Evolutionary conservation across 208 protist genomes (phyloP), one percentile per base, ranked within the genome.

Genomic region (Angomonas deanei): DNA sequence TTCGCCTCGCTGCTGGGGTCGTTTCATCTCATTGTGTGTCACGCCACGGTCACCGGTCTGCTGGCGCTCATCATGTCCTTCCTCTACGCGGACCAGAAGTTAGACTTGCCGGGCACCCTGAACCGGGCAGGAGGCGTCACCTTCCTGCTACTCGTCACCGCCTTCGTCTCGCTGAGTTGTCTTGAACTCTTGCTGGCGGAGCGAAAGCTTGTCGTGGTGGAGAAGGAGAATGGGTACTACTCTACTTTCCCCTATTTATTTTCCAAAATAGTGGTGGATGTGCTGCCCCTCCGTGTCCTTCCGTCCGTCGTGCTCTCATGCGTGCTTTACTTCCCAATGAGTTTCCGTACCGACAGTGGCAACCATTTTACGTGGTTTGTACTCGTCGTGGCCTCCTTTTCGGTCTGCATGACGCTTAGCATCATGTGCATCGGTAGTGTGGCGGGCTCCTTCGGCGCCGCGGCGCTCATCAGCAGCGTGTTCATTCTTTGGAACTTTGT

Each of bases 281-380:
- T 97, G 36, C 48, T 97, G 1, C 91, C 89, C 24, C 70, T 97
- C 26, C 86, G 89, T 46, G 64, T 96, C 17, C 68, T 97, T 1
- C 88, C 93, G 2, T 72, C 87, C 15, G 68, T 90, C 50, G 84
- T 94, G 39, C 78, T 97, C n/a, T 65, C 80, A 33, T 78, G 79
- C 19, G 74, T 96, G 47, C 95, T 94, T 48, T 97, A 97, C 74
- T 92, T 91, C 58, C 87, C 87, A 21, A 96, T 96, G 88, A 88
- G 91, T 39, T 84, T 94, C 48, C 91, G 91, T 59, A 68, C 71
- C 0, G 91, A 96, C 57, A 72, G 71, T 30, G 84, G 85, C 6
- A 64, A 72, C 10, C 80, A 94, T 64, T 97, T 96, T 59, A 81
- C 93, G 38, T 96, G 87, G 70, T 94, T 94, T 57, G 77, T 97